Base-by-base conservation (phyloP, 2,329 filamentous ascomycete species). In the Penicillium decumbens region DNA sequence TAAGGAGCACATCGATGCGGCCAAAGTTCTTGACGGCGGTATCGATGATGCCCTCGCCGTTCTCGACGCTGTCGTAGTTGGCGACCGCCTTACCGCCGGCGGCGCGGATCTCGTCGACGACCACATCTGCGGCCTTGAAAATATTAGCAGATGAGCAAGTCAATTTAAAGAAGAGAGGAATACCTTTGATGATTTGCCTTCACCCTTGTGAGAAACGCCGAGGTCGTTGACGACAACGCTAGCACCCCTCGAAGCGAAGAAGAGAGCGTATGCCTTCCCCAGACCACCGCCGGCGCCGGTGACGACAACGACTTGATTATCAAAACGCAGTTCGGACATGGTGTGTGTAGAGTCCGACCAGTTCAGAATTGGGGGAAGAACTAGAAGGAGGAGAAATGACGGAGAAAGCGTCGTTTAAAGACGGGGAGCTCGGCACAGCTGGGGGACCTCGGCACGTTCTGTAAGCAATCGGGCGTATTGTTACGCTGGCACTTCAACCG, bases 191-290 rank as follows among this genome's bases (percentile, higher is more conserved):
- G 88, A 92, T 62, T 80, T 83, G 52, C 91, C 92, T 76, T 96
- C 90, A 61, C 93, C 92, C 74, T 93, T 92, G 79, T 93, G 91
- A 41, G 90, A 93, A 43, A 83, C 89, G 55, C 93, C 93, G 44
- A 97, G 81, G 70, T 98, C 93, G 72, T 98, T 98, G 64, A 98
- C 93, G 41, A 98, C 92, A 62, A 95, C 88, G 72, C 87, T 95
- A 62, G 90, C 93, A 65, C 93, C 93, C 67, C 92, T 84, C 49
- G 88, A 90, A 50, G 82, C 93, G 69, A 95, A 97, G 79, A 95
- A 97, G 53, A 85, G 77, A 61, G 87, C 86, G 74, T 95, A 95
- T 68, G 85, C 84, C 73, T 85, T 88, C 58, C 88, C 88, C 49
- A 93, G 74, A 57, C 89, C 89, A 71, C 87, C 88, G 57, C 89